Conservation (phyloP, 305 asterid species). For the Coffea humblotiana region DNA sequence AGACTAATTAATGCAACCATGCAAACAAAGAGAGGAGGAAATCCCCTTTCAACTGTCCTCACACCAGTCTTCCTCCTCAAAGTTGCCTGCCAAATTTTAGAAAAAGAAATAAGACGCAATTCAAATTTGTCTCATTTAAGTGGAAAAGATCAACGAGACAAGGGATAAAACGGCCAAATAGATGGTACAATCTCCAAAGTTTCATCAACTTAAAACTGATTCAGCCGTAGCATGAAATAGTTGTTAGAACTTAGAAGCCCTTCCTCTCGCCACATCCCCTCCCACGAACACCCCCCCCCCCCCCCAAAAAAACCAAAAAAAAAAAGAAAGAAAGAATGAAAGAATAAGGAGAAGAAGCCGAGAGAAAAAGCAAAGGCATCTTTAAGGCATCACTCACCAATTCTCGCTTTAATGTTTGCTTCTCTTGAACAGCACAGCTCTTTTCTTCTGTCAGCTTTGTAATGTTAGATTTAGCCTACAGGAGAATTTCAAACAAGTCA, state of each 20-base stretch:
- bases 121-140: too few species aligned
- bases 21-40: constrained; percentile 77
- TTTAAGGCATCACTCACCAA: constrained; percentile 43
- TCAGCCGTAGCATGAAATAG: neutral
- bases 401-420: constrained; percentile 55
- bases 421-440: constrained; percentile 38
- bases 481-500: constrained; percentile 8
- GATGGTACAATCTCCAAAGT: neutral
- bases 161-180: neutral
- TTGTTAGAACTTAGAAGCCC: neutral
- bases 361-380: neutral
- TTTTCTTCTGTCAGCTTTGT: constrained; percentile 60
- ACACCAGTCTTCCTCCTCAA: constrained; percentile 35
- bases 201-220: neutral
- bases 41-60: constrained; percentile 59
- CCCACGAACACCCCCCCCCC: too few species aligned
- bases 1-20: constrained; percentile 66
- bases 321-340: neutral
- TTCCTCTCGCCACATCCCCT: too few species aligned
- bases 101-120: too few species aligned
- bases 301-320: neutral
- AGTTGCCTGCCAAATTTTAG: constrained; percentile 43
- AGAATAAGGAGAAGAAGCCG: neutral
- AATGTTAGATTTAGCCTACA: constrained; percentile 61
- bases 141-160: neutral